Evolutionary conservation across 1,139 yeast genomes (phyloP).

Genomic region (Yamadazyma sp.): DNA sequence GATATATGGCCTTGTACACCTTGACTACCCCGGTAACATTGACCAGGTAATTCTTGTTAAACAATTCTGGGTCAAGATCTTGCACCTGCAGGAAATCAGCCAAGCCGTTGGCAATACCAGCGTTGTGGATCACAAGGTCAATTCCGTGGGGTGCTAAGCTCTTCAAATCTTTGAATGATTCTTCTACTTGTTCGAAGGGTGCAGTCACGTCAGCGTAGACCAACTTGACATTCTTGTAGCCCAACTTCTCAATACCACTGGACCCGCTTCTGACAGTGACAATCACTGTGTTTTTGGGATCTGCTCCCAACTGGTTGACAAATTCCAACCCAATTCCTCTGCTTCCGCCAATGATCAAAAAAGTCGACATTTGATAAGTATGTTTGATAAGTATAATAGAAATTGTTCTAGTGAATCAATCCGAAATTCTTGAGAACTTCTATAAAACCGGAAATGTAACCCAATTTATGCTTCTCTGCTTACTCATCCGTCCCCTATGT

Average conservation of each 20-base stretch:
- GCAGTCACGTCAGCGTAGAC: slow-evolving; percentile 3
- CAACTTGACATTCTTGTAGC: slow-evolving; percentile 4
- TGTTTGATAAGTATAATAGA: no score
- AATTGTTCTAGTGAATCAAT: no score
- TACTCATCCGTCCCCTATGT: no score
- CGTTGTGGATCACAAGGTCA: slow-evolving; percentile 9
- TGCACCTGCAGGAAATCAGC: background rate
- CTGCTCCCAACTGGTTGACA: slow-evolving; percentile 5
- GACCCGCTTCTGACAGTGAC: slow-evolving; percentile 8
- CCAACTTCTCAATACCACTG: slow-evolving; percentile 1
- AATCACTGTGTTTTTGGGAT: slow-evolving; percentile 4
- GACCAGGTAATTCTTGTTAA: slow-evolving; percentile 5
- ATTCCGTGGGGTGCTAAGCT: slow-evolving; percentile 4
- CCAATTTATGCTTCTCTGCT: no score
- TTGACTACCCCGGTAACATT: slow-evolving; percentile 10
- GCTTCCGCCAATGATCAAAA: slow-evolving; percentile 8
- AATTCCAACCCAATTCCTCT: slow-evolving; percentile 10
- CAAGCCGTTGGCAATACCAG: background rate
- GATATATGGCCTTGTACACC: slow-evolving; percentile 22
- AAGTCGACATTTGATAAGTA: slow-evolving; percentile 11
- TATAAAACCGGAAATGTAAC: no score
- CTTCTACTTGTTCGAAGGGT: background rate
- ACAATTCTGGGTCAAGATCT: background rate
- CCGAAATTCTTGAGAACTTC: no score
- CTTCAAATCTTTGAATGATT: slow-evolving; percentile 5